These are phyloP conservation scores for Fraxinus excelsior DNA, from an alignment of 257 asterid genomes.

Conservation along the genomic window DNA sequence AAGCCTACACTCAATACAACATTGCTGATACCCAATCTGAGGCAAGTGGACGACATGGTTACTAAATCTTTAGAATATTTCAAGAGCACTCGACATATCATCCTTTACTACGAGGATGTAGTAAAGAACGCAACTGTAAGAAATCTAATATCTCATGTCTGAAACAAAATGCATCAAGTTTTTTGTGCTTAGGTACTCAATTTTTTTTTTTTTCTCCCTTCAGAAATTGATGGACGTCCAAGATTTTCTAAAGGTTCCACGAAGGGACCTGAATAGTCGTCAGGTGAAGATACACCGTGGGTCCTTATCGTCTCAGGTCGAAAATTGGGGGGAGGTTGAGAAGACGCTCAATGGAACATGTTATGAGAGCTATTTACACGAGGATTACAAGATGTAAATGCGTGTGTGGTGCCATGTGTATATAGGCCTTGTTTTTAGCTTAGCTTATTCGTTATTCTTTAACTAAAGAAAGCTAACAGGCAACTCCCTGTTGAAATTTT, in stretches of 20 bases:
- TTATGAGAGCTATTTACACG: conserved; percentile 56
- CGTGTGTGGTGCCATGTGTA: conserved; percentile 28
- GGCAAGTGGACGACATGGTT: conserved; percentile 71
- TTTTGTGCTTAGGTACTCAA: background rate
- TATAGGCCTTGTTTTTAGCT: conserved; percentile 32
- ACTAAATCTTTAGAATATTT: conserved; percentile 65
- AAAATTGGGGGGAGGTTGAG: conserved; percentile 76
- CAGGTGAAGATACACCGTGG: conserved; percentile 95
- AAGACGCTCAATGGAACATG: conserved; percentile 73
- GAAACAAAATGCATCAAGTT: background rate
- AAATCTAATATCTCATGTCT: conserved; percentile 10
- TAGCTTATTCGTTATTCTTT: conserved; percentile 57
- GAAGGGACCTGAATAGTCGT: conserved; percentile 59
- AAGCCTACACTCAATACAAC: conserved; percentile 73
- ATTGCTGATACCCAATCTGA: conserved; percentile 57
- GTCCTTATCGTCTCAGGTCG: conserved; percentile 70
- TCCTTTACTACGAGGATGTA: conserved; percentile 84
- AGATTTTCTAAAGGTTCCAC: conserved; percentile 78
- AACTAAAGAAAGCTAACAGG: conserved; percentile 43
- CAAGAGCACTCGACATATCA: conserved; percentile 76
- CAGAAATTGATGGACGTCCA: conserved; percentile 82
- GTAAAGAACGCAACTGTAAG: conserved; percentile 76
- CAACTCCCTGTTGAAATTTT: conserved; percentile 51
- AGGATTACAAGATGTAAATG: conserved; percentile 64
- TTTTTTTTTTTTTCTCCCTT: background rate